Base-by-base conservation (phyloP, 2,329 filamentous ascomycete genomes). In the Neofusicoccum parvum region DNA sequence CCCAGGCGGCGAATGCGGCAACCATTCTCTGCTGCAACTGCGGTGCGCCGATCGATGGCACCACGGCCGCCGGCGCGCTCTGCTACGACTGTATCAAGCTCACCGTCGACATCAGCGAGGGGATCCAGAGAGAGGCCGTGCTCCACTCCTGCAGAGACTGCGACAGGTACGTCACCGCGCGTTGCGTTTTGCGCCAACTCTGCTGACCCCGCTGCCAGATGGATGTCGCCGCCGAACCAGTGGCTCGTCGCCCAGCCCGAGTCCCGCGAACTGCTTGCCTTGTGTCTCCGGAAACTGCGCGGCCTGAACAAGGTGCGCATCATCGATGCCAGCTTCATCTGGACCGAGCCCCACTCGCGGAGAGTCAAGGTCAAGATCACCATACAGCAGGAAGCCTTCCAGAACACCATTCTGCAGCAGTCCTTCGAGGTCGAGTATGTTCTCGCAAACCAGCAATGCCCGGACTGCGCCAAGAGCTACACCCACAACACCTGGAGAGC, bases 1-100 rank as follows among this genome's bases (percentile, higher is more conserved):
- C 79, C 66, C 70, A 71, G 54, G 71, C 74, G 36, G 75, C 77
- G 68, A 79, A 70, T 66, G 73, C 81, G 68, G 86, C 87, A 68
- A 90, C 87, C n/a, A 97, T 98, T 75, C 90, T 99, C 66, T 99
- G 95, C 81, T 97, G 92, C 83, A 97, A 98, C 85, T 99, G 95
- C 79, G 95, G 94, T 75, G 93, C 92, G 67, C 90, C 94, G 45
- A 97, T 99, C 74, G 94, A 97, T 79, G 95, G 95, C 58, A 66
- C 65, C 12, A 46, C 49, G 14, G 85, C 92, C 32, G 89, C 91
- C 62, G 93, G 93, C 68, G 94, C 95, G 46, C 89, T 97, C 65
- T 99, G 95, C 82, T 92, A 92, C 79, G 94, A 98, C 83, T 98
- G 95, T 79, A 88, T 98, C 76, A 97, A 96, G 79, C 87, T 96